Conservation (phyloP, 2,329 filamentous ascomycete genomes). For the Colletotrichum chlorophyti region DNA sequence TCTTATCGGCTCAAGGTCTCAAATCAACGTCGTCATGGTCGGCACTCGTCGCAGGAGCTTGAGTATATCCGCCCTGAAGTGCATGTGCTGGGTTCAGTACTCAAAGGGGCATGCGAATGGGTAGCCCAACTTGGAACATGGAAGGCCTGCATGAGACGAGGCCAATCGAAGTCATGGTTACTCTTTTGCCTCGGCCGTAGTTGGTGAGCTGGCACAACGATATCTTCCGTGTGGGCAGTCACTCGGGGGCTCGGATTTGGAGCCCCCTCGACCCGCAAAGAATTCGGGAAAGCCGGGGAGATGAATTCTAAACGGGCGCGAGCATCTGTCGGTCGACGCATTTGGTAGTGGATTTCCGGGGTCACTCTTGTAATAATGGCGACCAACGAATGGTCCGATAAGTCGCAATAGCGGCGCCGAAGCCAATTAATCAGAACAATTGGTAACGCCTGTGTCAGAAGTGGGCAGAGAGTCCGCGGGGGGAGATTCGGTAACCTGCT, state of each 20-base stretch:
- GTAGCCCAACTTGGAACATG: not conserved
- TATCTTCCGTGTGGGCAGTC: not conserved
- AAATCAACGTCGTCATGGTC: not conserved
- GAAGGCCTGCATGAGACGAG: conserved; percentile 11
- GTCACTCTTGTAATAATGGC: no score
- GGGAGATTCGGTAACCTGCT: no score
- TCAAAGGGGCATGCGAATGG: not conserved
- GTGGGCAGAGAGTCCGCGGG: no score
- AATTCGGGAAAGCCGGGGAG: not conserved
- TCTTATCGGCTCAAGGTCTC: no score
- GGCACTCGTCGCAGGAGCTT: not conserved
- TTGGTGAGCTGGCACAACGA: not conserved
- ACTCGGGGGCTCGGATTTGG: not conserved
- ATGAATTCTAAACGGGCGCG: no score
- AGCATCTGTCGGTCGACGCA: no score
- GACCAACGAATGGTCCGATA: no score
- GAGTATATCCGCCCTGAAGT: not conserved
- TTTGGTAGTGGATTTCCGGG: no score
- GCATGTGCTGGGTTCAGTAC: not conserved
- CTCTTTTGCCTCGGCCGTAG: not conserved
- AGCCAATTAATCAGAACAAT: no score
- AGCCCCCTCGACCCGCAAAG: not conserved
- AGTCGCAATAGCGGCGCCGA: no score
- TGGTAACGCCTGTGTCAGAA: no score
- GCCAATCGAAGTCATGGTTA: not conserved